Base-by-base conservation (phyloP, 1,284 basidiomycete species). In the Phylloboletellus chloephorus region DNA sequence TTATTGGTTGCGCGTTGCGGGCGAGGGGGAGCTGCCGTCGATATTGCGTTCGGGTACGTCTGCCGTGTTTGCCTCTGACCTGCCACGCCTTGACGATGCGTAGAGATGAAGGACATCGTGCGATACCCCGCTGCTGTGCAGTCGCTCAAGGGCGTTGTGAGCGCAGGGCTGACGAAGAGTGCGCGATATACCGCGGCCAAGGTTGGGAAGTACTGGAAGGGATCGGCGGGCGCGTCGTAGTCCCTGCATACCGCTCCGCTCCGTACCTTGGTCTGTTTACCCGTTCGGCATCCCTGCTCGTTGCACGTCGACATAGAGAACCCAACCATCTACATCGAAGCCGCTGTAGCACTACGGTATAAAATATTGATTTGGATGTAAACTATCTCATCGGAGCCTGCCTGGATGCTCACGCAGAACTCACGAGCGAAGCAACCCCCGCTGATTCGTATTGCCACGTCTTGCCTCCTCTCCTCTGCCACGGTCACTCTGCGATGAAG, bases 101-200 rank as follows among this genome's bases (percentile, higher is more conserved):
- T 53, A 89, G 88, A 89, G 64, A 78, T 91, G 68, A 64, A 71
- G 28, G 65, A 67, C 19, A 93, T 94, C 56, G 91, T 96, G 37
- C 74, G 81, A 47, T 73, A 79, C 45, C 89, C 93, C 4, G 89
- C 92, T 8, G 79, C 88, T 4, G 71, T 88, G 9, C 92, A 97
- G 67, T 77, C 84, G 6, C 53, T 88, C 50, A 97, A 96, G 65
- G 93, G 93, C 7, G 60, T 96, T 39, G 73, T 88, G 13, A 92
- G 85, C 41, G 88, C 89, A 5, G 92, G 92, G 0, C 55, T 86
- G 6, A 67, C 73, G 32, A 93, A 93, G 72, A 89, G 86, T 56
- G 48, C 83, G 8, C 76, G 76, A 32, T 97, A 96, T 62, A 72
- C 76, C 31, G 52, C 72, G 31, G 76, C 82, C 42, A 93, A 96